These are phyloP conservation scores for Pterocarpus macrocarpus DNA, from an alignment of 306 rosid species.

Conservation along the genomic window DNA sequence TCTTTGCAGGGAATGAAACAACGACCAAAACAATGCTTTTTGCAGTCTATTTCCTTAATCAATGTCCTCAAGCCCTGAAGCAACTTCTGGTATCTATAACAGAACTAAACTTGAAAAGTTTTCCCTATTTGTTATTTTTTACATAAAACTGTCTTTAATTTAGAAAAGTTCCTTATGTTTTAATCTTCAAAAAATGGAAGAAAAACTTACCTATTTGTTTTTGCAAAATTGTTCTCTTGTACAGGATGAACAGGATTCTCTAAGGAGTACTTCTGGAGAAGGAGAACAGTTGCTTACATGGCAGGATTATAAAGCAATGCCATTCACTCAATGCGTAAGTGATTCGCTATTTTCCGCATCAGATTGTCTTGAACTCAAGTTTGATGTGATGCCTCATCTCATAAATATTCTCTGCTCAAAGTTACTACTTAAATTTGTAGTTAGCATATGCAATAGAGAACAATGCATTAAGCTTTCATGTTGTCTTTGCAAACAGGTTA, in stretches of 20 bases:
- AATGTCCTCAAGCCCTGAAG: conserved; percentile 73
- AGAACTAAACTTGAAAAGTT: conserved; percentile 7
- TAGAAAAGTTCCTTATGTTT: neutral
- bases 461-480: neutral
- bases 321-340: conserved; percentile 94
- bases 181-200: neutral
- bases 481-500: conserved; percentile 63
- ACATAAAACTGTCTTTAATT: neutral
- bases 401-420: neutral
- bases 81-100: conserved; percentile 70
- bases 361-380: conserved; percentile 12
- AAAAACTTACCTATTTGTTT: neutral
- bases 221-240: conserved; percentile 30
- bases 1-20: conserved; percentile 96
- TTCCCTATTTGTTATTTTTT: neutral
- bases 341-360: neutral
- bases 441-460: conserved; percentile 7
- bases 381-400: conserved; percentile 37
- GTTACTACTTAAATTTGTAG: neutral
- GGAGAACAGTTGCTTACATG: conserved; percentile 75
- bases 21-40: conserved; percentile 97
- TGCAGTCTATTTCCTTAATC: conserved; percentile 88
- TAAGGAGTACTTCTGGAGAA: conserved; percentile 56
- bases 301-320: conserved; percentile 87
- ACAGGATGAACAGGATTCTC: conserved; percentile 83